Percentiles rank a stretch among this genome's conserved stretches.
These are phyloP conservation scores for Entophlyctis helioformis DNA, from an alignment of 192 early-diverging fungal genomes.

Conservation along the genomic window DNA sequence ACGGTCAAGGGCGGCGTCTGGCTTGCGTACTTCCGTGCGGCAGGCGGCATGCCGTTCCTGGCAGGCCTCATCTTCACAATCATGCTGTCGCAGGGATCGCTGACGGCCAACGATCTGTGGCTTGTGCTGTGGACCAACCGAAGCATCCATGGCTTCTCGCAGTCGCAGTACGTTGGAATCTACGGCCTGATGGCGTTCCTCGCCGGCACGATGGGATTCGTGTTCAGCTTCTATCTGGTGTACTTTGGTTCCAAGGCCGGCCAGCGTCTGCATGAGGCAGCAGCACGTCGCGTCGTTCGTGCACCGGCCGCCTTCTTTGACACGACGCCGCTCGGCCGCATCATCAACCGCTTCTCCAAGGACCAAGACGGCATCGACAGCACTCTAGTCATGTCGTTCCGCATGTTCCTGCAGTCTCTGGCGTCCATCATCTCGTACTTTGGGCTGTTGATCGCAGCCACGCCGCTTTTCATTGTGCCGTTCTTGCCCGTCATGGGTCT, in stretches of 20 bases:
- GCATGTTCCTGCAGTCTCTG: slow-evolving; percentile 52
- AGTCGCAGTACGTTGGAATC: slow-evolving; percentile 45
- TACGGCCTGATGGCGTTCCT: slow-evolving; percentile 60
- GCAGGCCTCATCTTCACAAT: slow-evolving; percentile 31
- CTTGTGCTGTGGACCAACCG: slow-evolving; percentile 47
- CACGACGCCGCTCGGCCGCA: slow-evolving; percentile 62
- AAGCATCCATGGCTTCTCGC: slow-evolving; percentile 11
- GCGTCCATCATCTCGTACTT: slow-evolving; percentile 46
- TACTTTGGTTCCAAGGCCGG: slow-evolving; percentile 46
- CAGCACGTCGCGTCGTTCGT: slow-evolving; percentile 51
- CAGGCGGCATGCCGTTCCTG: slow-evolving; percentile 45
- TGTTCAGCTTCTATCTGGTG: slow-evolving; percentile 49
- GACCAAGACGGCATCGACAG: slow-evolving; percentile 61
- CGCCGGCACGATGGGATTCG: slow-evolving; percentile 20
- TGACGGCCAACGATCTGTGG: slow-evolving; percentile 56
- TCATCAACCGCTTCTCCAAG: slow-evolving; percentile 59
- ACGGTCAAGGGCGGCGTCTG: slow-evolving; percentile 66
- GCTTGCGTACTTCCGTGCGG: slow-evolving; percentile 54
- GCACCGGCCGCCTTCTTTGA: slow-evolving; percentile 71
- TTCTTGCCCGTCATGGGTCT: slow-evolving; percentile 60
- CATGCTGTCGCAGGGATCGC: slow-evolving; percentile 34
- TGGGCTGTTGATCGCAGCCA: slow-evolving; percentile 46
- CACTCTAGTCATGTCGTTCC: slow-evolving; percentile 47
- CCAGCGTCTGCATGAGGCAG: slow-evolving; percentile 51
- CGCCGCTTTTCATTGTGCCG: slow-evolving; percentile 62